A percentile compares a stretch with the other conserved stretches of the same genome.
phyloP scores from a whole-genome alignment of 441 rosid species.

The Populus hybrid region DNA sequence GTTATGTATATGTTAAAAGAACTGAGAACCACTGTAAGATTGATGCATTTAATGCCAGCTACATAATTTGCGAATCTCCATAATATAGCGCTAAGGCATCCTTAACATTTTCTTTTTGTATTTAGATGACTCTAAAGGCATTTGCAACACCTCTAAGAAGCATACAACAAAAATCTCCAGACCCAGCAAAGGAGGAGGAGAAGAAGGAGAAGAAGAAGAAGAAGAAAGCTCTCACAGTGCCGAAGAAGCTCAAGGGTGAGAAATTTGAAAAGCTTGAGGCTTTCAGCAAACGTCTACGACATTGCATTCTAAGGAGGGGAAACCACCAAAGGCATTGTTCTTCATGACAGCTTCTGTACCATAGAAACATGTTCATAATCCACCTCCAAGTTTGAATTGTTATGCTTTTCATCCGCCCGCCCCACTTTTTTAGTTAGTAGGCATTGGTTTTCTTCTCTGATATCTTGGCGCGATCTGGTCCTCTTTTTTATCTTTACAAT shows the following conservation, averaged over 20 bases:
- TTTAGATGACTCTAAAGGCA: constrained; percentile 43
- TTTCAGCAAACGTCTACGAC: constrained; percentile 65
- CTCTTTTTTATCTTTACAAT: not conserved
- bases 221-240: constrained; percentile 39
- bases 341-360: constrained; percentile 39
- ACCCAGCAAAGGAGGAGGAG: constrained; percentile 28
- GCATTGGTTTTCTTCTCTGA: constrained; percentile 3
- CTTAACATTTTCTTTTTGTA: not conserved
- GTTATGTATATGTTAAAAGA: not conserved
- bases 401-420: not conserved
- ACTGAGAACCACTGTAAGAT: not conserved
- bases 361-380: constrained; percentile 23
- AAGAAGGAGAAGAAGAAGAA: constrained; percentile 14
- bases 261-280: constrained; percentile 76
- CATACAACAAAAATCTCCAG: constrained; percentile 29
- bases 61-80: not conserved
- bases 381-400: not conserved
- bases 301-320: constrained; percentile 62
- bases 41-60: too few species aligned
- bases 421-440: not conserved
- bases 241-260: constrained; percentile 65
- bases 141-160: constrained; percentile 56
- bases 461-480: too few species aligned
- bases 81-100: not conserved
- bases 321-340: constrained; percentile 59